Evolutionary conservation across 2,329 filamentous ascomycete genomes (phyloP), one percentile per base, ranked within the genome.

Genomic region (Cladophialophora chaetospira): DNA sequence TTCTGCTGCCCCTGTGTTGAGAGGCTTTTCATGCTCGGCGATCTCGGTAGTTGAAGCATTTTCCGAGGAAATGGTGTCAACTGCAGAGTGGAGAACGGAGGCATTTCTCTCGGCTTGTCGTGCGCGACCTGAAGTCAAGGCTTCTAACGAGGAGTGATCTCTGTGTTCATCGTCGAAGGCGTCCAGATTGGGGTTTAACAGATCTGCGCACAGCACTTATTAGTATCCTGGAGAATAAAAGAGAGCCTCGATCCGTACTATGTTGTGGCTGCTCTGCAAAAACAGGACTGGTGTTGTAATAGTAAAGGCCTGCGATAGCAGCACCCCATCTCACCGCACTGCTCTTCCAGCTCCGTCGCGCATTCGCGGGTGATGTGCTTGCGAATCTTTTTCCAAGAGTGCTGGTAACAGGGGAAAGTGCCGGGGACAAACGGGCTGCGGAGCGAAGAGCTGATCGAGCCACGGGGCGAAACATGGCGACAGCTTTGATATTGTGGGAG

Each of bases 241-340:
- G 21, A 15, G n/a, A 47, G 9, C 25, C 6, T 31, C 5, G 25
- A 40, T 40, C 75, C 88, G 65, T 82, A 96, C 91, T 82, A 66
- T 82, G 46, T 29, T 62, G 75, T 31, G 86, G 83, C 73, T 95
- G 88, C 67, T 97, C 90, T 13, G 91, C 89, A 73, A 97, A 97
- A 19, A 91, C 79, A 52, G 86, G 83, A 68, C 88, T 93, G 5
- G 91, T 97, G 78, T 91, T 96, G 74, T 97, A 99, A 75, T 89
- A 97, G 77, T 97, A 99, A 47, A 97, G 77, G 43, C 87, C 85
- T 17, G 82, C 90, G 57, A 79, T 80, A 0, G 90, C 92, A 54
- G 94, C 70, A 63, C 85, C 89, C 83, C 91, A 88, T 77, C 93
- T 83, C 67, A 83, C 71, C 3, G 80, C 81, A 49, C 85, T 80